Evolutionary conservation across 257 asterid species (phyloP), one percentile per base, ranked within the genome.

Genomic region (Fraxinus pennsylvanica): DNA sequence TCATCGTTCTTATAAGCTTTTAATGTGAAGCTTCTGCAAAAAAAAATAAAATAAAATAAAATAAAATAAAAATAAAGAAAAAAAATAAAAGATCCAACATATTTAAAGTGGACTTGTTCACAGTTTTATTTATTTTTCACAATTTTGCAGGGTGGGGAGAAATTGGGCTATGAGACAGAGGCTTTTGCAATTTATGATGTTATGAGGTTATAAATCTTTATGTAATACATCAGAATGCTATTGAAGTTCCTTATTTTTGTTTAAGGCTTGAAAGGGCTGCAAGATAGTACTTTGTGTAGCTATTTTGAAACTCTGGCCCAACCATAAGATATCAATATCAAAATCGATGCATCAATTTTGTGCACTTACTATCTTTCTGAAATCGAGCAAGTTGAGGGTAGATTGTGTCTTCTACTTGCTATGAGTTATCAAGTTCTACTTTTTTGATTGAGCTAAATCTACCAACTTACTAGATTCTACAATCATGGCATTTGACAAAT

Each of bases 161-260:
- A 95, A 88, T 82, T 90, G 90, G 97, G 98, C 74, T 93, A 95
- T 78, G 99, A 95, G 86, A 90, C 96, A 0, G 99, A 93, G 85
- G 98, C 99, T 77, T 89, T 95, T 82, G 98, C 97, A 75, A 79
- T 93, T 79, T 93, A 95, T 86, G 98, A 95, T 85, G 90, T 90
- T 75, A 95, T 95, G 98, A 87, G 92, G 99, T 94, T 79, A 81
- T 73, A 63, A 50, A 79, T 74, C 50, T 74, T 68, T 74, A 19
- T 43, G 61, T 80, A 61, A 43, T 66, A 19, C 45, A 22, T 73
- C 76, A 45, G 13, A 27, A 79, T 74, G 67, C 75, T 79, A 73
- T 50, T 4, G 75, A 25, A 33, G 72, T 71, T 3, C 75, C 41
- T 57, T 50, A n/a, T 45, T 82, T 72, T 74, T 68, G 71, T 36